Conservation (phyloP, 2,329 filamentous ascomycete species). For the Pestalotiopsis fici region DNA sequence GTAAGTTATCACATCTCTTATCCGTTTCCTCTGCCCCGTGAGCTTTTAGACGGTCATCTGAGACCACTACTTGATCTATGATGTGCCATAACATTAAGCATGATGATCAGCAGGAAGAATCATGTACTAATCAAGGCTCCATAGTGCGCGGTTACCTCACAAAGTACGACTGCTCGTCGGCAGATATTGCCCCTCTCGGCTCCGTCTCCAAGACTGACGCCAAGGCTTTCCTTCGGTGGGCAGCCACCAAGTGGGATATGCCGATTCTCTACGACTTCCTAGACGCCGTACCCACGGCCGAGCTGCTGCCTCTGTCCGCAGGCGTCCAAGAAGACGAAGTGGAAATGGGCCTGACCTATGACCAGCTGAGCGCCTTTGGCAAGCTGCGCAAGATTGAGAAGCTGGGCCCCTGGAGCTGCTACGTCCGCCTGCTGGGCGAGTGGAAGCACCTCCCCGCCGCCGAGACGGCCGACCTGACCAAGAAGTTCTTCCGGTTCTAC, state of each 20-base stretch:
- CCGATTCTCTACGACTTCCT: constrained; percentile 69
- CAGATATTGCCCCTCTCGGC: constrained; percentile 64
- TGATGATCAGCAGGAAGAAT: neutral
- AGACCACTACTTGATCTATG: neutral
- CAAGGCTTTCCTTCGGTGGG: constrained; percentile 71
- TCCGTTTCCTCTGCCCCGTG: neutral
- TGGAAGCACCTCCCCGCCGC: constrained; percentile 9
- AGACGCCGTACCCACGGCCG: constrained; percentile 61
- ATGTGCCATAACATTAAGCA: neutral
- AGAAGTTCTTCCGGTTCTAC: constrained; percentile 54
- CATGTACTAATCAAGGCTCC: neutral
- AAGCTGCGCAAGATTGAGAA: constrained; percentile 28
- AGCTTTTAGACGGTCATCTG: neutral
- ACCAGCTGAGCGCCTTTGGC: constrained; percentile 41
- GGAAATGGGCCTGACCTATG: constrained; percentile 56
- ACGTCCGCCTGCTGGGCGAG: neutral
- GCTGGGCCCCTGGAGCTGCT: constrained; percentile 39
- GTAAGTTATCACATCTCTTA: neutral
- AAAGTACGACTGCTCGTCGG: constrained; percentile 45
- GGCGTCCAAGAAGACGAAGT: constrained; percentile 23
- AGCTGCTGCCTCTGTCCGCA: constrained; percentile 66
- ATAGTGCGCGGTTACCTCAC: neutral
- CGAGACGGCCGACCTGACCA: constrained; percentile 47
- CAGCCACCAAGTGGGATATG: constrained; percentile 57
- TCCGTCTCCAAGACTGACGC: constrained; percentile 56